A percentile compares a stretch with the other conserved stretches of the same genome.
These are phyloP conservation scores for Scytalidium lignicola DNA, from an alignment of 2,329 filamentous ascomycete species.

Conservation along the genomic window DNA sequence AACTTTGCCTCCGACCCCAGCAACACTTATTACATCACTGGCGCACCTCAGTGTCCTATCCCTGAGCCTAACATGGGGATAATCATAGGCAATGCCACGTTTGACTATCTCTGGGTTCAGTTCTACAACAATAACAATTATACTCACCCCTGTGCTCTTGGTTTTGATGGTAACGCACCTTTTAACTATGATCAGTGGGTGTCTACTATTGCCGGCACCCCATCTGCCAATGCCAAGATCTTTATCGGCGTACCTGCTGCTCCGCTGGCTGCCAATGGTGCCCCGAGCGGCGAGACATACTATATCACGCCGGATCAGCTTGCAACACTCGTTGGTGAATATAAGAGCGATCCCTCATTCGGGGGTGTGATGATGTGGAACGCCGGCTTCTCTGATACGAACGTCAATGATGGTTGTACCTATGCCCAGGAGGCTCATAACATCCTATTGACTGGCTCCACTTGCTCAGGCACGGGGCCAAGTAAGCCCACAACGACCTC, in stretches of 20 bases:
- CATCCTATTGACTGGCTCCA: conserved; percentile 29
- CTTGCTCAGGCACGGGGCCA: conserved; percentile 15
- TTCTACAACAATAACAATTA: conserved; percentile 38
- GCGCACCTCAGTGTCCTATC: conserved; percentile 40
- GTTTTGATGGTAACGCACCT: conserved; percentile 11
- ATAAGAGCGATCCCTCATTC: conserved; percentile 26
- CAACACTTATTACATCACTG: conserved; percentile 41
- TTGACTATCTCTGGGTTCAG: conserved; percentile 40
- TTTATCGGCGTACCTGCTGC: conserved; percentile 28
- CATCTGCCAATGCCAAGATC: conserved; percentile 22
- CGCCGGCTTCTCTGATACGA: conserved; percentile 34
- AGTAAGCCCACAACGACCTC: not conserved
- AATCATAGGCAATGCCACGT: conserved; percentile 32
- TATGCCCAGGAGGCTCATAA: conserved; percentile 35
- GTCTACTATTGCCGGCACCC: conserved; percentile 19
- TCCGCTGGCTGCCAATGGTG: conserved; percentile 31
- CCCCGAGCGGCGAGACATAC: conserved; percentile 26
- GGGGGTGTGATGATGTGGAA: conserved; percentile 38
- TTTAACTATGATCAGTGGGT: conserved; percentile 27
- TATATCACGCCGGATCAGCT: conserved; percentile 30
- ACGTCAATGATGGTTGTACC: conserved; percentile 32
- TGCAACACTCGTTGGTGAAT: conserved; percentile 24
- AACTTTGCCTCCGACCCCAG: conserved; percentile 29
- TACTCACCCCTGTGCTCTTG: conserved; percentile 6
- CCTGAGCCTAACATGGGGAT: conserved; percentile 38